phyloP scores from a whole-genome alignment of 2,329 filamentous ascomycete genomes.

The Nemania abortiva region DNA sequence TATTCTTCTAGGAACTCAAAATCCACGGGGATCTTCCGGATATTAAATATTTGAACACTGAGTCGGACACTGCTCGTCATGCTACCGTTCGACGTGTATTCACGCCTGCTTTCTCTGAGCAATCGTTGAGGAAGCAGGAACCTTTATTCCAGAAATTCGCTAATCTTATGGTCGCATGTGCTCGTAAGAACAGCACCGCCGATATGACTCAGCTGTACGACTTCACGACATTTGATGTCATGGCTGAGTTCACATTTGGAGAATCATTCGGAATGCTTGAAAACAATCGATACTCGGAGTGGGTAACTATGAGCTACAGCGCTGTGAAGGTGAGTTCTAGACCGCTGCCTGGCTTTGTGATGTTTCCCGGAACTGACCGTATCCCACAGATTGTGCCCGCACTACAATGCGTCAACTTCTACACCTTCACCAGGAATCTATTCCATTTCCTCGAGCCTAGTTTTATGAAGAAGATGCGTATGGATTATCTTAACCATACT shows the following conservation, averaged over 20 bases:
- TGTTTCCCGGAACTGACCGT: neutral
- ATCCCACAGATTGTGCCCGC: conserved; percentile 10
- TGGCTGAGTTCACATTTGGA: conserved; percentile 39
- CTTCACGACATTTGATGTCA: conserved; percentile 41
- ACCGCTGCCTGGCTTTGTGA: conserved; percentile 2
- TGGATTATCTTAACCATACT: conserved; percentile 25
- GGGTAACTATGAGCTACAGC: conserved; percentile 31
- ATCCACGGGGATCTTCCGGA: neutral
- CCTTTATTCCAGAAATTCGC: conserved; percentile 30
- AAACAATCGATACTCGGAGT: conserved; percentile 25
- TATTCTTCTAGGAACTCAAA: neutral
- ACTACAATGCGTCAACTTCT: conserved; percentile 23
- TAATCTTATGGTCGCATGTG: conserved; percentile 20
- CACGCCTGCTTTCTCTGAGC: conserved; percentile 34
- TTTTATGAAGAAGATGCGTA: conserved; percentile 16
- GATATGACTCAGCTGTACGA: conserved; percentile 32
- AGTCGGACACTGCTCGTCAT: conserved; percentile 8
- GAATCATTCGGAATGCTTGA: conserved; percentile 35
- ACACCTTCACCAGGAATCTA: neutral
- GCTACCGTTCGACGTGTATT: conserved; percentile 21
- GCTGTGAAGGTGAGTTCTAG: conserved; percentile 15
- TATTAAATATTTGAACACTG: conserved; percentile 5
- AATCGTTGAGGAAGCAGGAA: conserved; percentile 30
- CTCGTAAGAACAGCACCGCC: conserved; percentile 1
- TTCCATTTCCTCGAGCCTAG: conserved; percentile 21